phyloP scores from a whole-genome alignment of 305 asterid species.

The Petunia hybrid region DNA sequence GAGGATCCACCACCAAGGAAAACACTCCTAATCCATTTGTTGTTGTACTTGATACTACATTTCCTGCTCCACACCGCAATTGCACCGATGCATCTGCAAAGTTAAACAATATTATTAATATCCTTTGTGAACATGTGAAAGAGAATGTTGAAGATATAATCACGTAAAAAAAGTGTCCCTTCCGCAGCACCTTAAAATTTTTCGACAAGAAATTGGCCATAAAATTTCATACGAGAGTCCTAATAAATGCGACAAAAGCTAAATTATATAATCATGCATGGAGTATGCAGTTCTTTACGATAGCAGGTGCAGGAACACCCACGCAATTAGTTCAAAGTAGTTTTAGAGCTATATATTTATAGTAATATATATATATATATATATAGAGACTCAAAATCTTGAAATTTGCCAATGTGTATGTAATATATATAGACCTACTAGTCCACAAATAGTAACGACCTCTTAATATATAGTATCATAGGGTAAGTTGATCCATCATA shows the following conservation, averaged over 20 bases:
- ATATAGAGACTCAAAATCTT: not conserved
- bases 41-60: constrained; percentile 41
- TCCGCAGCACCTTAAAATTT: not conserved
- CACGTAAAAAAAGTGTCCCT: too few relatives aligned
- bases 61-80: constrained; percentile 45
- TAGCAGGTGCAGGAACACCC: not conserved
- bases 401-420: not conserved
- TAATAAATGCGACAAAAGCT: not conserved
- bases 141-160: not conserved
- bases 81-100: constrained; percentile 48
- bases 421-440: not conserved
- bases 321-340: not conserved
- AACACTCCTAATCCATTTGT: constrained; percentile 42
- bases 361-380: too few relatives aligned
- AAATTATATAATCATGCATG: not conserved
- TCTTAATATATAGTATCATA: not conserved
- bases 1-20: constrained; percentile 25
- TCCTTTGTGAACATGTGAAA: not conserved
- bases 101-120: not conserved
- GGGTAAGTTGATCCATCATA: too few relatives aligned
- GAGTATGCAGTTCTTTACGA: not conserved
- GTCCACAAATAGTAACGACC: not conserved
- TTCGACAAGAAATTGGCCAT: not conserved
- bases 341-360: not conserved
- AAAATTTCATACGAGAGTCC: not conserved